These are phyloP conservation scores for Jimgerdemannia flammicorona DNA, from an alignment of 192 early-diverging fungal genomes.

Conservation along the genomic window DNA sequence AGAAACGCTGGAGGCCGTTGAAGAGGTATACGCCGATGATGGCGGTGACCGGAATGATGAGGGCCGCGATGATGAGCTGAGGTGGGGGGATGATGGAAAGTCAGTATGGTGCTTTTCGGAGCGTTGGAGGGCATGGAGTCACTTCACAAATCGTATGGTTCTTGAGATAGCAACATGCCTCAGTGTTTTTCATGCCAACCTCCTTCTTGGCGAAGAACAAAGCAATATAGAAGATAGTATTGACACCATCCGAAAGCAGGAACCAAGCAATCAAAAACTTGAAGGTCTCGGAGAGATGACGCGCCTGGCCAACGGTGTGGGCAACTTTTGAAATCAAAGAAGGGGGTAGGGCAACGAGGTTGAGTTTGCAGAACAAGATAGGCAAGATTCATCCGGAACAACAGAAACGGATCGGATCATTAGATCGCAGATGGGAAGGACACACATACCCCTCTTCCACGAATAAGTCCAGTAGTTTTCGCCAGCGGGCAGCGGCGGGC, in stretches of 20 bases:
- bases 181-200: constrained; percentile 34
- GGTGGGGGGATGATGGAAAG: neutral
- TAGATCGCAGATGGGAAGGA: neutral
- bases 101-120: neutral
- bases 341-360: too few species aligned
- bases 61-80: constrained; percentile 42
- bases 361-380: too few species aligned
- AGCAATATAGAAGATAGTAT: constrained; percentile 45
- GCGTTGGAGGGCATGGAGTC: neutral
- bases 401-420: neutral
- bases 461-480: constrained; percentile 40
- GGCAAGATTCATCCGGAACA: neutral
- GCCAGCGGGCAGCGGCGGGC: constrained; percentile 35
- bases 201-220: constrained; percentile 53
- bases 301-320: constrained; percentile 28
- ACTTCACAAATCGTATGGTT: neutral
- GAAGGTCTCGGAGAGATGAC: constrained; percentile 44
- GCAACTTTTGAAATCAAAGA: constrained; percentile 8
- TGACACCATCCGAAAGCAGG: constrained; percentile 59
- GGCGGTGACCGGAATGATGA: constrained; percentile 43
- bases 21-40: constrained; percentile 46
- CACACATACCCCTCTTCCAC: constrained; percentile 31
- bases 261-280: constrained; percentile 65
- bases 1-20: constrained; percentile 37
- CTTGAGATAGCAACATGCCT: neutral